A percentile compares a stretch with the other conserved stretches of the same genome.
Conservation (phyloP, 1,284 basidiomycete species). For the Sporisorium scitamineum region DNA sequence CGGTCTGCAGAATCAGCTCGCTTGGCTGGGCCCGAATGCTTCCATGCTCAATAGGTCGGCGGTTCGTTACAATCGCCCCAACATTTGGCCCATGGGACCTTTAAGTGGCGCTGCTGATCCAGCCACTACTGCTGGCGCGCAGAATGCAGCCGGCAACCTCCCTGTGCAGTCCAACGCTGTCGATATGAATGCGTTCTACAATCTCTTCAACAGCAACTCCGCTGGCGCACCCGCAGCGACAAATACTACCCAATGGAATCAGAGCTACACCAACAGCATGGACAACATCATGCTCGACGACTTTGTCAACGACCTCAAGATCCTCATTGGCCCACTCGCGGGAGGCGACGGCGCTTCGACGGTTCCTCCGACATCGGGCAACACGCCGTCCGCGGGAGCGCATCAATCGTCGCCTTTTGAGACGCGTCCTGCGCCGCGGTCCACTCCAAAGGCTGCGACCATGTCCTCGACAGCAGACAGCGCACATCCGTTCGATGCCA, state of each 20-base stretch:
- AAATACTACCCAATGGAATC: slow-evolving; percentile 22
- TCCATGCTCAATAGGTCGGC: slow-evolving; percentile 26
- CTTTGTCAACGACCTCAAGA: slow-evolving; percentile 56
- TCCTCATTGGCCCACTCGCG: slow-evolving; percentile 39
- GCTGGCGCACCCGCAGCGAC: slow-evolving; percentile 4
- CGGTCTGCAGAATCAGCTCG: slow-evolving; percentile 34
- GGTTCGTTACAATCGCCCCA: slow-evolving; percentile 41
- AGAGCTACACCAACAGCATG: slow-evolving; percentile 37
- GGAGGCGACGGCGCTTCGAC: slow-evolving; percentile 20
- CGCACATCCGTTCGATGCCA: neutral
- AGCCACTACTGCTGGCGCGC: slow-evolving; percentile 2
- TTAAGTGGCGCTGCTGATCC: slow-evolving; percentile 4
- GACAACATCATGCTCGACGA: slow-evolving; percentile 56
- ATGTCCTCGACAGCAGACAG: slow-evolving; percentile 1
- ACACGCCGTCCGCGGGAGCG: slow-evolving; percentile 19
- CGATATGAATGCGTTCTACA: slow-evolving; percentile 34
- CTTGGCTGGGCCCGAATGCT: slow-evolving; percentile 34
- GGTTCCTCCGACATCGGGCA: slow-evolving; percentile 13
- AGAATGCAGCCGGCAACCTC: slow-evolving; percentile 8
- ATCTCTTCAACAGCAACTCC: slow-evolving; percentile 22
- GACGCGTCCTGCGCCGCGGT: neutral
- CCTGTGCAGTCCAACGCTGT: slow-evolving; percentile 15
- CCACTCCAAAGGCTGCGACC: slow-evolving; percentile 3
- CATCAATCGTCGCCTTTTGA: slow-evolving; percentile 19
- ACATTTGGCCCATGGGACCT: slow-evolving; percentile 35